Percentiles rank a stretch among this genome's conserved stretches.
These are phyloP conservation scores for Prinsepia uniflora DNA, from an alignment of 306 rosid genomes.

Conservation along the genomic window DNA sequence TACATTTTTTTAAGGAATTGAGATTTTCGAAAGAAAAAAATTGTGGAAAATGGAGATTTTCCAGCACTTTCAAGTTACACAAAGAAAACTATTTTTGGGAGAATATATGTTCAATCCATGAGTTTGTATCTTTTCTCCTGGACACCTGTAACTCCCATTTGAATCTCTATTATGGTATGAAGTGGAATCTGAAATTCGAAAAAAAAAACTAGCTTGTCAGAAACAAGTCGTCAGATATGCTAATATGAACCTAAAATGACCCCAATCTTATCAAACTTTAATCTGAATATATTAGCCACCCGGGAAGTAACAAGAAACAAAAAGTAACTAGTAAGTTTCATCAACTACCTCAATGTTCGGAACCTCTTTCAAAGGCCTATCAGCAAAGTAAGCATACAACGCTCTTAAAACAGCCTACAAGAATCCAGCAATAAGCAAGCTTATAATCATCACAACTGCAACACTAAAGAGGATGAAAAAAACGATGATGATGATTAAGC, in stretches of 20 bases:
- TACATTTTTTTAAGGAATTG: conserved; percentile 38
- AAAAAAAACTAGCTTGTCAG: neutral
- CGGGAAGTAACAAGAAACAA: neutral
- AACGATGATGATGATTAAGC: conserved; percentile 2
- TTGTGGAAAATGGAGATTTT: conserved; percentile 14
- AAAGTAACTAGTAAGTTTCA: neutral
- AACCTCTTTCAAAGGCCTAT: conserved; percentile 88
- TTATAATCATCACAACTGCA: conserved; percentile 19
- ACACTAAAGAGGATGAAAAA: neutral
- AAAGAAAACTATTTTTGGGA: neutral
- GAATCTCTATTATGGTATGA: conserved; percentile 95
- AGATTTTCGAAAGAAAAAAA: conserved; percentile 28
- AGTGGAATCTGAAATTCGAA: conserved; percentile 71
- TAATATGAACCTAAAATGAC: neutral
- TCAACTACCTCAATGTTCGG: conserved; percentile 87
- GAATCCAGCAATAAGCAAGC: conserved; percentile 14
- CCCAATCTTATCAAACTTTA: neutral
- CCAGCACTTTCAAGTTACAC: conserved; percentile 25
- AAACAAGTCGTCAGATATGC: neutral
- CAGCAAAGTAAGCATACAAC: conserved; percentile 93
- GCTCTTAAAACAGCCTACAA: conserved; percentile 98
- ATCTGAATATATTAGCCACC: too few species aligned
- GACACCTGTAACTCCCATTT: conserved; percentile 97
- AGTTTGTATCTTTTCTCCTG: conserved; percentile 96
- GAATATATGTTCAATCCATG: conserved; percentile 51